Conservation (phyloP, 192 early-diverging fungal species). For the Geosiphon pyriformis region DNA sequence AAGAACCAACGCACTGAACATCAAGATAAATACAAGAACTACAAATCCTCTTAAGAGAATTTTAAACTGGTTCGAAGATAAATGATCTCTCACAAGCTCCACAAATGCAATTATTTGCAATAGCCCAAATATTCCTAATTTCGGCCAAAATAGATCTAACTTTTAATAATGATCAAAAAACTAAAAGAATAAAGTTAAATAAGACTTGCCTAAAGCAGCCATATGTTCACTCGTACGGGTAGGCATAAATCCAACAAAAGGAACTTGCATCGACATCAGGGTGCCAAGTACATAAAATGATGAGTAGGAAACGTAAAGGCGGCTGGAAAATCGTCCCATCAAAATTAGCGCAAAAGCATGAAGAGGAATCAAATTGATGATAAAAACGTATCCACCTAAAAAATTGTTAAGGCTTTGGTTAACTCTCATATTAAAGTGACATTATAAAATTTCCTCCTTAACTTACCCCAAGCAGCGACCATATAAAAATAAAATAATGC, state of each 20-base stretch:
- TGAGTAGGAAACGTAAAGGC: conserved; percentile 94
- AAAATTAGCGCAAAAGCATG: conserved; percentile 90
- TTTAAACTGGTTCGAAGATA: conserved; percentile 84
- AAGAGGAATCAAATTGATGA: conserved; percentile 97
- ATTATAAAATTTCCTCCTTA: not conserved
- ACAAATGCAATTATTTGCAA: conserved; percentile 93
- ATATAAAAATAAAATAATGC: conserved; percentile 99
- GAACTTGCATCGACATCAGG: conserved; percentile 96
- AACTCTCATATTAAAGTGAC: not conserved
- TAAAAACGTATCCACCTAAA: conserved; percentile 93
- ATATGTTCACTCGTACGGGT: conserved; percentile 97
- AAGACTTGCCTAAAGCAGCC: conserved; percentile 82
- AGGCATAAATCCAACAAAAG: conserved; percentile 99
- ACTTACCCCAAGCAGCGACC: conserved; percentile 95
- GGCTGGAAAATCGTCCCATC: conserved; percentile 94
- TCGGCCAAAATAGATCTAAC: too few species aligned
- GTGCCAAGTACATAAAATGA: conserved; percentile 98
- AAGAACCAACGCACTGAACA: conserved; percentile 58
- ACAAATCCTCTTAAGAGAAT: conserved; percentile 67
- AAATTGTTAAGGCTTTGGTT: not conserved
- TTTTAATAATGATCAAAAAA: too few species aligned
- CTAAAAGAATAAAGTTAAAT: too few species aligned
- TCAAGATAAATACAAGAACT: conserved; percentile 46
- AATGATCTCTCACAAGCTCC: conserved; percentile 69
- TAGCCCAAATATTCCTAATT: conserved; percentile 85